These are phyloP conservation scores for Tulasnella sp. DNA, from an alignment of 768 basidiomycete genomes.

Conservation along the genomic window DNA sequence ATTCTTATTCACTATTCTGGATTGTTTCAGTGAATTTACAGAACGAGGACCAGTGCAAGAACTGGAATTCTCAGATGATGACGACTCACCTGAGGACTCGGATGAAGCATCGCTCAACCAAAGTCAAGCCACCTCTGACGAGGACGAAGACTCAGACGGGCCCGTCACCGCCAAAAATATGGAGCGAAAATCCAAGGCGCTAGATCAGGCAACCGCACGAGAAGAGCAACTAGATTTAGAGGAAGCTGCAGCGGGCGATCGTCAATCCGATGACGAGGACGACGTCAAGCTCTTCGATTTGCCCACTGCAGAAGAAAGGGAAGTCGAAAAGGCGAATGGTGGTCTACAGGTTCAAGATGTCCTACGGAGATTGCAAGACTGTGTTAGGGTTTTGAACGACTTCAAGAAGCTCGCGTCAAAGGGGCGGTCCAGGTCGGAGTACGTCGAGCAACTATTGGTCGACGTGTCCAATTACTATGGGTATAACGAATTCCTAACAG, in stretches of 20 bases:
- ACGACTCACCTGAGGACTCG: conserved; percentile 33
- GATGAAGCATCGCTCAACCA: conserved; percentile 28
- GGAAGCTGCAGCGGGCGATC: conserved; percentile 35
- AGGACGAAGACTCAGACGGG: conserved; percentile 35
- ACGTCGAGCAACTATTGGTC: conserved; percentile 72
- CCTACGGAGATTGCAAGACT: conserved; percentile 69
- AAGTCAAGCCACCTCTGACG: conserved; percentile 29
- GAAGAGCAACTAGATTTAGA: conserved; percentile 50
- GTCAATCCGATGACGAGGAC: conserved; percentile 32
- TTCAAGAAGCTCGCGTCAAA: conserved; percentile 59
- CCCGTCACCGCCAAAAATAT: conserved; percentile 70
- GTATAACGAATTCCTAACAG: conserved; percentile 89
- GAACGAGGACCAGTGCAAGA: conserved; percentile 20
- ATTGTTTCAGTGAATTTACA: neutral
- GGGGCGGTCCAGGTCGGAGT: conserved; percentile 80
- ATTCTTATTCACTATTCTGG: neutral
- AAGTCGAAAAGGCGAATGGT: conserved; percentile 56
- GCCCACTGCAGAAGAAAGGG: conserved; percentile 61
- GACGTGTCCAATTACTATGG: conserved; percentile 96
- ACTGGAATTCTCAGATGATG: conserved; percentile 40
- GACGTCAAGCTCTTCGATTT: conserved; percentile 45
- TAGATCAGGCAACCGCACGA: conserved; percentile 54
- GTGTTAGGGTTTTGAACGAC: conserved; percentile 58
- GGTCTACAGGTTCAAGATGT: conserved; percentile 65
- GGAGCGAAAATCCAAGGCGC: conserved; percentile 65